A percentile compares a stretch with the other conserved stretches of the same genome.
phyloP scores from a whole-genome alignment of 1,284 basidiomycete species.

The Tremellales sp. region DNA sequence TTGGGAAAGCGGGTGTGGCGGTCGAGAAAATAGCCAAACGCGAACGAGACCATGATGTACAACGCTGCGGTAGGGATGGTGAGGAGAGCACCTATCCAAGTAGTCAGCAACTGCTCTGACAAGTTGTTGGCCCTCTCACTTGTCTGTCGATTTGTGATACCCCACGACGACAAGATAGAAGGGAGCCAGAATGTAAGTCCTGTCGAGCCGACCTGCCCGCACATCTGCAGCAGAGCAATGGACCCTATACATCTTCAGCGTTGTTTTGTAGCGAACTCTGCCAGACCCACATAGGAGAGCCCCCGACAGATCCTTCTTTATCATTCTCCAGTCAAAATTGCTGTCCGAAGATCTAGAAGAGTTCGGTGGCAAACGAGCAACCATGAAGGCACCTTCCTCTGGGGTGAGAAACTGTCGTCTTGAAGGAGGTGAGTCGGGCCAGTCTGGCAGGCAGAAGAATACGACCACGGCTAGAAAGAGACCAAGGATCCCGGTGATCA shows the following conservation, averaged over 20 bases:
- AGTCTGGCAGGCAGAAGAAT: slow-evolving; percentile 12
- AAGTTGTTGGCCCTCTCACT: no score
- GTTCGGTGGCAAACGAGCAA: slow-evolving; percentile 21
- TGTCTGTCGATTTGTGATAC: no score
- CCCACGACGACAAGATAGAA: slow-evolving; percentile 15
- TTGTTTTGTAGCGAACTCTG: not conserved
- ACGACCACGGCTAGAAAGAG: slow-evolving; percentile 10
- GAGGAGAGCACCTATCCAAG: slow-evolving; percentile 6
- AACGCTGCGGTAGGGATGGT: slow-evolving; percentile 17
- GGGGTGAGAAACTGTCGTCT: slow-evolving; percentile 19
- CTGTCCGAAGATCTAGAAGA: slow-evolving; percentile 11
- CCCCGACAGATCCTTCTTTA: slow-evolving; percentile 12
- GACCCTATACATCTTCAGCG: not conserved
- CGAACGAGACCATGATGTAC: slow-evolving; percentile 7
- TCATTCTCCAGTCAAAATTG: slow-evolving; percentile 16
- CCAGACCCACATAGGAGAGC: slow-evolving; percentile 17
- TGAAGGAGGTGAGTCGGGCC: slow-evolving; percentile 15
- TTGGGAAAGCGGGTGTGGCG: slow-evolving; percentile 7
- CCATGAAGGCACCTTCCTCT: slow-evolving; percentile 21
- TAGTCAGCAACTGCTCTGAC: no score
- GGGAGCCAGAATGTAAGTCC: slow-evolving; percentile 26
- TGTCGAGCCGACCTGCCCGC: slow-evolving; percentile 7
- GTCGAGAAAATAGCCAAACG: slow-evolving; percentile 11
- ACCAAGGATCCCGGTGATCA: slow-evolving; percentile 14
- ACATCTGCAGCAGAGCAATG: slow-evolving; percentile 3